Conservation (phyloP, 805 yeast genomes). For the Zygoascus tannicola region DNA sequence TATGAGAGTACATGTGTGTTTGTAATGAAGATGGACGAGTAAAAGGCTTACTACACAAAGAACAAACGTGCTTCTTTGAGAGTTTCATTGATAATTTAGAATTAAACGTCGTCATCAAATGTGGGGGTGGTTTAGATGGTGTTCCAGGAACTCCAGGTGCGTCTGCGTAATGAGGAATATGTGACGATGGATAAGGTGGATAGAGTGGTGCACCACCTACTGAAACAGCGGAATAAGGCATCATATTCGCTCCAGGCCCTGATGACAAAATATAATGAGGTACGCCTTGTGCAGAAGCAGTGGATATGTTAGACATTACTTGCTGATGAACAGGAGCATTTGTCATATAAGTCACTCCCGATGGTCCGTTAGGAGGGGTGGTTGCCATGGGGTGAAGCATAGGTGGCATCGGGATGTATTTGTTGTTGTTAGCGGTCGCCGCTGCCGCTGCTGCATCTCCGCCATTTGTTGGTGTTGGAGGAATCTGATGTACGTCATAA, state of each 20-base stretch:
- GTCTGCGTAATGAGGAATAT: neutral
- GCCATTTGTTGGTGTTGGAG: neutral
- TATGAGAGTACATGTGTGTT: slow-evolving; percentile 75
- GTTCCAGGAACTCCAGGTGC: slow-evolving; percentile 1
- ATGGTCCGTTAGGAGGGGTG: neutral
- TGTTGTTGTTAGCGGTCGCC: neutral
- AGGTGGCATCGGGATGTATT: neutral
- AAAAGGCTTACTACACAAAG: slow-evolving; percentile 64
- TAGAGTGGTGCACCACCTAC: neutral
- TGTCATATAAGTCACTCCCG: neutral
- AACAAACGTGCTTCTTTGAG: slow-evolving; percentile 28
- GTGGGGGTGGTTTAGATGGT: slow-evolving; percentile 15
- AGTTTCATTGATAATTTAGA: slow-evolving; percentile 16
- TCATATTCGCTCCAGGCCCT: too few species aligned
- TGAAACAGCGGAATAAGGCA: neutral
- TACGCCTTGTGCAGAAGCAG: too few species aligned
- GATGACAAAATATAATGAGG: neutral
- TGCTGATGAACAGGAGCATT: neutral
- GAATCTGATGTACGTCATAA: slow-evolving; percentile 1
- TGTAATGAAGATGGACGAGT: slow-evolving; percentile 76
- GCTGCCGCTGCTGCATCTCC: neutral
- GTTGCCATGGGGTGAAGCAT: neutral
- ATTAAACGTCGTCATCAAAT: slow-evolving; percentile 19
- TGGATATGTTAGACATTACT: neutral
- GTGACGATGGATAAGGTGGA: neutral